phyloP scores from a whole-genome alignment of 805 yeast species.

The Lachancea dasiensis region DNA sequence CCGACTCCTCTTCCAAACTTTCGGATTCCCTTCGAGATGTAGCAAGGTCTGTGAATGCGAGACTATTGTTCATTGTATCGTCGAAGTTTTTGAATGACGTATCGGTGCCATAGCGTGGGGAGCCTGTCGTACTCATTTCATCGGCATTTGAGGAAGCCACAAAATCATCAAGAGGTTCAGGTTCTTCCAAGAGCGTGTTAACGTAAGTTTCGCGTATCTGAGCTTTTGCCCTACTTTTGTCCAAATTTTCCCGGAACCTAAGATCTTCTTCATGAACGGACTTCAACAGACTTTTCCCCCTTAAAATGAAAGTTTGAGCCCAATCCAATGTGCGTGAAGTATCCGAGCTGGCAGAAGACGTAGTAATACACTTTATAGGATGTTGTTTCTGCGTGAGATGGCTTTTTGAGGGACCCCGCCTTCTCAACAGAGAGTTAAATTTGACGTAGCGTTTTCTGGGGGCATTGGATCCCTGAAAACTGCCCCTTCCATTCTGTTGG shows the following conservation, averaged over 20 bases:
- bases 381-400: slow-evolving; percentile 1
- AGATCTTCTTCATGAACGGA: slow-evolving; percentile 14
- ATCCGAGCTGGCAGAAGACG: background rate
- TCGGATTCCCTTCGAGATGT: background rate
- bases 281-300: slow-evolving; percentile 21
- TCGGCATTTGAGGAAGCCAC: too few relatives aligned
- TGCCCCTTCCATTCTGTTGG: background rate
- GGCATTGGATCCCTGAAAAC: background rate
- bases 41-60: slow-evolving; percentile 10
- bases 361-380: background rate
- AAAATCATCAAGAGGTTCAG: too few relatives aligned
- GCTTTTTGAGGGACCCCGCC: slow-evolving; percentile 1
- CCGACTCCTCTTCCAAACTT: too few relatives aligned
- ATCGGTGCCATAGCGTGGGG: slow-evolving; percentile 16
- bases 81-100: slow-evolving; percentile 18
- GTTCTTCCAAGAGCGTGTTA: slow-evolving; percentile 2
- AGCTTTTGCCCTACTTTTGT: slow-evolving; percentile 7
- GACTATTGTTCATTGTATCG: slow-evolving; percentile 15
- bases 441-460: slow-evolving; percentile 1
- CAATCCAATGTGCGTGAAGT: slow-evolving; percentile 15
- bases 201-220: slow-evolving; percentile 5
- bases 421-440: slow-evolving; percentile 5
- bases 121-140: background rate
- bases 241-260: slow-evolving; percentile 12
- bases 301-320: slow-evolving; percentile 20